These are phyloP conservation scores for Alternaria gansuensis DNA, from an alignment of 2,329 filamentous ascomycete genomes.

Conservation along the genomic window DNA sequence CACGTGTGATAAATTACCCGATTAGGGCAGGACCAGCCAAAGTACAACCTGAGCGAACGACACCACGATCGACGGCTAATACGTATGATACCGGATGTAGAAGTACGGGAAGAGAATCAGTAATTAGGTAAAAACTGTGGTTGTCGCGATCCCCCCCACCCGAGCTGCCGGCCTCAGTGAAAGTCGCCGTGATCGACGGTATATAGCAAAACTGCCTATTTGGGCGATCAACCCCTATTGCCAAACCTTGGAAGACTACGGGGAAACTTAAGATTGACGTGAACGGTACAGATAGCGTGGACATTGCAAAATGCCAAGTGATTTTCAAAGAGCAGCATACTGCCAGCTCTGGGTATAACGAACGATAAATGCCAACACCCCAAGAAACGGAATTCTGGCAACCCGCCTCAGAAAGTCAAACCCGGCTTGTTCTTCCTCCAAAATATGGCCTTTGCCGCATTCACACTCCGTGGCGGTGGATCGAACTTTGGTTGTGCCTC, in stretches of 20 bases:
- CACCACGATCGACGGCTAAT: background rate
- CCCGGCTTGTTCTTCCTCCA: slow-evolving; percentile 44
- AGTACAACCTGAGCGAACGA: background rate
- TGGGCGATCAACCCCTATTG: background rate
- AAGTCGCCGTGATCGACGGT: background rate
- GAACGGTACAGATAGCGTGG: background rate
- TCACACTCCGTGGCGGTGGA: slow-evolving; percentile 41
- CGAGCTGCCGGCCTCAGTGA: background rate
- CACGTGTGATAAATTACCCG: background rate
- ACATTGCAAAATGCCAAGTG: background rate
- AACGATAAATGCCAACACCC: background rate
- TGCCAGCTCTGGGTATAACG: slow-evolving; percentile 29
- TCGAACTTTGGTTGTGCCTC: slow-evolving; percentile 44
- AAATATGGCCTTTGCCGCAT: slow-evolving; percentile 37
- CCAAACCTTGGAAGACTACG: no score
- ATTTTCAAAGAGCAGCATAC: slow-evolving; percentile 19
- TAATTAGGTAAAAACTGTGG: background rate
- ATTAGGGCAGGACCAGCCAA: background rate
- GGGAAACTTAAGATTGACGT: background rate
- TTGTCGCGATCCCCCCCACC: background rate
- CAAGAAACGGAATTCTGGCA: background rate
- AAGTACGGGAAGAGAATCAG: background rate
- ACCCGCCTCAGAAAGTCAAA: slow-evolving; percentile 9
- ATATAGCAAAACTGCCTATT: background rate
- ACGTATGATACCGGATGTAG: background rate